Conservation (phyloP, 2,329 filamentous ascomycete genomes). For the Eutypella sp. region DNA sequence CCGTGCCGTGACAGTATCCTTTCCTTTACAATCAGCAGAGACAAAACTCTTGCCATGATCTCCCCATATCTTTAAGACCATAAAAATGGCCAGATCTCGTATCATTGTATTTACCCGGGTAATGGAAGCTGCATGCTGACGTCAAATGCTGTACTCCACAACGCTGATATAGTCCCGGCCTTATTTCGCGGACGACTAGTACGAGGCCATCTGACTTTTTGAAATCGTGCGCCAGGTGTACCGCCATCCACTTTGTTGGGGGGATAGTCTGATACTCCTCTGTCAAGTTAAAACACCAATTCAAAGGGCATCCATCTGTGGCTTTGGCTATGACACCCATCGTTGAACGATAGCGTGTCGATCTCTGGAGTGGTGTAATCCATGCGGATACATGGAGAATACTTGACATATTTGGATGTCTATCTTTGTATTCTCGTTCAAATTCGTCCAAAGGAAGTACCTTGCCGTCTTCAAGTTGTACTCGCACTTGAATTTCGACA, state of each 20-base stretch:
- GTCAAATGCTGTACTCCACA: neutral
- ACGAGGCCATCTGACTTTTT: neutral
- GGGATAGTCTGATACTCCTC: neutral
- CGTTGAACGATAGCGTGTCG: neutral
- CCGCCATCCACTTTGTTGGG: neutral
- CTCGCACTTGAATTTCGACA: neutral
- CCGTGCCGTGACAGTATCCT: too few species aligned
- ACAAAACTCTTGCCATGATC: neutral
- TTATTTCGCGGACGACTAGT: neutral
- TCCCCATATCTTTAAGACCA: neutral
- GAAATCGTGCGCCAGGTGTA: neutral
- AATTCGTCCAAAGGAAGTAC: neutral
- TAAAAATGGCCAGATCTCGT: neutral
- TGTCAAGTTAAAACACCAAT: neutral
- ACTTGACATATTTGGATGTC: neutral
- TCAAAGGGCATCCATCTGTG: neutral
- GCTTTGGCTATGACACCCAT: neutral
- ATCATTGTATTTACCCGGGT: neutral
- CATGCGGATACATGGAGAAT: neutral
- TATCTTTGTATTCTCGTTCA: neutral
- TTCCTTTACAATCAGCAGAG: too few species aligned
- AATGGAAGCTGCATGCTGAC: neutral
- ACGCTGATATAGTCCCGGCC: neutral
- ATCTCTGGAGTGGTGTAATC: neutral
- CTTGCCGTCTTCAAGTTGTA: neutral